Base-by-base conservation (phyloP, 2,329 filamentous ascomycete species). In the Ophiostoma australiae region DNA sequence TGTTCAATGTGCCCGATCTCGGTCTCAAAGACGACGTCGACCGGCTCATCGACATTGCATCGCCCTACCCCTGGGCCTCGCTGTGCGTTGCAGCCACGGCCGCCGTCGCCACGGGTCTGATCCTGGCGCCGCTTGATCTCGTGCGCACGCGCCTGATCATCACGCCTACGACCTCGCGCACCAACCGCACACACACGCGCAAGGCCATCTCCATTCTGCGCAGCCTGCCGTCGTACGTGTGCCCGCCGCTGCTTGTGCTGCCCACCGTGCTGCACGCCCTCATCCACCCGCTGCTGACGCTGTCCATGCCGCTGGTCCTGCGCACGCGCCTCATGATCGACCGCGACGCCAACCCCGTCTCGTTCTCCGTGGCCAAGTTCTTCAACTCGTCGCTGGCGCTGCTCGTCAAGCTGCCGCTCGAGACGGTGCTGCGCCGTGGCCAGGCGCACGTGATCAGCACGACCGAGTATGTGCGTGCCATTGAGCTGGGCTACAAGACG, bases 261-360 rank as follows among this genome's bases (percentile, higher is more conserved):
- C 93, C 93, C n/a, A 97, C 94, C 3, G 82, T 97, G 58, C 86
- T 97, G 68, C 91, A 97, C 82, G 91, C 92, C 5, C 89, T 93
- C 70, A 82, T 98, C 31, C 93, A 96, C 31, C 93, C 92, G 20
- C 81, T 97, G 27, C 86, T 98, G 75, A 91, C 90, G 1, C 88
- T 93, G 41, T 93, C 92, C 0, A 92, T 91, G 0, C 94, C 95
- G 0, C 86, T 98, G 3, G 85, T 97, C 72, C 87, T 98, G 61
- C 92, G 94, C 75, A 90, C 91, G n/a, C 90, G 91, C 73, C 87
- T 97, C 75, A 86, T 89, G 73, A 89, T 98, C 76, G 93, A 97
- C 78, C 91, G 91, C 33, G 86, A 95, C 71, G 82, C 90, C 39
- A 93, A 92, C 6, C 94, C 95, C 0, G 89, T 89, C 63, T 87